phyloP scores from a whole-genome alignment of 164 flowering plant genomes.

The Amborella trichopoda region DNA sequence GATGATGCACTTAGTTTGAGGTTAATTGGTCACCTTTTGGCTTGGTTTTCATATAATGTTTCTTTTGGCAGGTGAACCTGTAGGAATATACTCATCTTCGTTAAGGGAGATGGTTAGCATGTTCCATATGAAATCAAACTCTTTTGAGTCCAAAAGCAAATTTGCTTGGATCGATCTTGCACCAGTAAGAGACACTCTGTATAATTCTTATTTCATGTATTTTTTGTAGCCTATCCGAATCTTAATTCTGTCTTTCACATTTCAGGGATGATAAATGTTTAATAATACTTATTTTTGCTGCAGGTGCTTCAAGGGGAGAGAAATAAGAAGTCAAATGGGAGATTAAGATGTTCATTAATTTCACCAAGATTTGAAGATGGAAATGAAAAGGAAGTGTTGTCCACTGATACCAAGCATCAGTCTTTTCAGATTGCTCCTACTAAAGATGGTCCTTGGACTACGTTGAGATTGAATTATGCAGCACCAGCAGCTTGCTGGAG shows the following conservation, averaged over 20 bases:
- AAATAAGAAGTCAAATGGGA: slow-evolving; percentile 22
- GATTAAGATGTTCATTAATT: slow-evolving; percentile 50
- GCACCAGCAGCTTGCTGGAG: slow-evolving; percentile 96
- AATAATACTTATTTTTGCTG: slow-evolving; percentile 15
- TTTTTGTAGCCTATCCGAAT: slow-evolving; percentile 1
- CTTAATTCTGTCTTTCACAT: not conserved
- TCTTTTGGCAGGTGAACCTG: slow-evolving; percentile 45
- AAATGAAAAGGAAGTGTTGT: slow-evolving; percentile 13
- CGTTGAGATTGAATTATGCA: slow-evolving; percentile 82
- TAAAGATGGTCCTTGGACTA: slow-evolving; percentile 87
- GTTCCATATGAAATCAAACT: slow-evolving; percentile 15
- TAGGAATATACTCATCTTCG: slow-evolving; percentile 62
- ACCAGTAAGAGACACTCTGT: slow-evolving; percentile 29
- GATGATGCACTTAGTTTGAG: too few species aligned
- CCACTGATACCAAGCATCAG: slow-evolving; percentile 37
- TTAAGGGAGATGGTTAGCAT: slow-evolving; percentile 36
- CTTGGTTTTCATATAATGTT: too few species aligned
- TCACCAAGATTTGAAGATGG: slow-evolving; percentile 33
- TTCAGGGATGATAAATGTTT: not conserved
- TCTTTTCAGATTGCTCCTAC: slow-evolving; percentile 79
- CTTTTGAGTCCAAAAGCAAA: slow-evolving; percentile 17
- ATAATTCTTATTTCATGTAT: slow-evolving; percentile 4
- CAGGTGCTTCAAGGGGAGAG: slow-evolving; percentile 14
- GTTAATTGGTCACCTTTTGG: too few species aligned
- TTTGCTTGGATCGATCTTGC: slow-evolving; percentile 57